phyloP scores from a whole-genome alignment of 345 rosid genomes.

The Dimocarpus longan region DNA sequence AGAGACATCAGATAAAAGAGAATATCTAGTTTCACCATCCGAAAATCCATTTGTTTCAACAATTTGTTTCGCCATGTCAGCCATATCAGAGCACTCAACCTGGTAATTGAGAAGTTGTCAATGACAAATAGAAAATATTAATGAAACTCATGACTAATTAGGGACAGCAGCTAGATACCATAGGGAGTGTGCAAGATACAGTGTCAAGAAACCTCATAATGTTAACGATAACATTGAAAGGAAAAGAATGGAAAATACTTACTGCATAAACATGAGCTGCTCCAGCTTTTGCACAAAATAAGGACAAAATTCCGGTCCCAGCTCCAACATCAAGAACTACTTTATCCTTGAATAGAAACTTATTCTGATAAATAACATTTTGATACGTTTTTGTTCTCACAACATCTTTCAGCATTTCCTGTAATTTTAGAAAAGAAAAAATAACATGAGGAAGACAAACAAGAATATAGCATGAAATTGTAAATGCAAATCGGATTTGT shows the following conservation, averaged over 20 bases:
- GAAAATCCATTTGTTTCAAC: slow-evolving; percentile 84
- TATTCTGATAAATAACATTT: slow-evolving; percentile 91
- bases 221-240: neutral
- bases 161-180: neutral
- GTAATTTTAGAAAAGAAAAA: slow-evolving; percentile 24
- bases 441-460: neutral
- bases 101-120: slow-evolving; percentile 26
- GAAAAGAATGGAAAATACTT: slow-evolving; percentile 22
- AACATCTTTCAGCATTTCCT: slow-evolving; percentile 98
- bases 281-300: slow-evolving; percentile 97
- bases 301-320: slow-evolving; percentile 94
- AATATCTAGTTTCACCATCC: slow-evolving; percentile 50
- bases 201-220: neutral
- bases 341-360: slow-evolving; percentile 85
- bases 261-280: slow-evolving; percentile 95
- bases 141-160: neutral
- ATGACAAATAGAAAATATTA: slow-evolving; percentile 2
- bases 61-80: slow-evolving; percentile 91
- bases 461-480: neutral
- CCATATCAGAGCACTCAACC: slow-evolving; percentile 97
- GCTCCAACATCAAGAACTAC: slow-evolving; percentile 98
- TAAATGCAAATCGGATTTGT: neutral
- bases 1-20: neutral
- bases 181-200: too few species aligned
- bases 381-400: slow-evolving; percentile 97